A percentile compares a stretch with the other conserved stretches of the same genome.
Evolutionary conservation across 2,329 filamentous ascomycete genomes (phyloP).

Genomic region (Colletotrichum sp.): DNA sequence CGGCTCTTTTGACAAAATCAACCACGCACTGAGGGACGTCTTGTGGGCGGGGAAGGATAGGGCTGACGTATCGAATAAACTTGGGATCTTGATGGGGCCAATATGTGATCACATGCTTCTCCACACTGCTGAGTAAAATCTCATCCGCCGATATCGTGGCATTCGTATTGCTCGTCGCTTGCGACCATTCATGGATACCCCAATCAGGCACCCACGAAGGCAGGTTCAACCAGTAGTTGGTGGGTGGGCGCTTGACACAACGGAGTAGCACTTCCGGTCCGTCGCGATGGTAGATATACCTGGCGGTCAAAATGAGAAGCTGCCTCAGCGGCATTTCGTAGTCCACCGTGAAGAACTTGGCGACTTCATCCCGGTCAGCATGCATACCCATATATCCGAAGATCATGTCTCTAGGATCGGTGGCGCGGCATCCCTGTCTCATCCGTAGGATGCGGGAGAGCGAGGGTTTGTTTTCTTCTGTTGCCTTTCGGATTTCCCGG

Average conservation of each 20-base stretch:
- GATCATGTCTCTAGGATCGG: background rate
- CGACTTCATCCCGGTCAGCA: fast-evolving
- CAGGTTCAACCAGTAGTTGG: background rate
- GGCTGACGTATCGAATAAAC: background rate
- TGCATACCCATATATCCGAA: background rate
- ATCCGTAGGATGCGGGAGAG: background rate
- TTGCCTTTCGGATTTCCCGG: no score
- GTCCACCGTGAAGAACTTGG: background rate
- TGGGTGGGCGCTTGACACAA: fast-evolving
- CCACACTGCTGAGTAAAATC: fast-evolving
- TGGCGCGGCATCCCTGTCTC: background rate
- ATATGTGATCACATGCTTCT: no score
- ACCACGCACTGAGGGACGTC: background rate
- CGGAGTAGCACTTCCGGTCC: background rate
- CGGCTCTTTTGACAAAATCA: background rate
- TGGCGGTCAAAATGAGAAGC: background rate
- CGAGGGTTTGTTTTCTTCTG: background rate
- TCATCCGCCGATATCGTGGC: background rate
- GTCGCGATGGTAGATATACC: fast-evolving
- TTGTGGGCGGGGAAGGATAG: background rate
- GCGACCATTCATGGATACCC: background rate
- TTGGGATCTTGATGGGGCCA: background rate
- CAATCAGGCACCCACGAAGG: background rate
- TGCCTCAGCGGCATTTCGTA: background rate
- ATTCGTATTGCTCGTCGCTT: background rate